These are phyloP conservation scores for Fusarium palustre DNA, from an alignment of 2,329 filamentous ascomycete species.

Conservation along the genomic window DNA sequence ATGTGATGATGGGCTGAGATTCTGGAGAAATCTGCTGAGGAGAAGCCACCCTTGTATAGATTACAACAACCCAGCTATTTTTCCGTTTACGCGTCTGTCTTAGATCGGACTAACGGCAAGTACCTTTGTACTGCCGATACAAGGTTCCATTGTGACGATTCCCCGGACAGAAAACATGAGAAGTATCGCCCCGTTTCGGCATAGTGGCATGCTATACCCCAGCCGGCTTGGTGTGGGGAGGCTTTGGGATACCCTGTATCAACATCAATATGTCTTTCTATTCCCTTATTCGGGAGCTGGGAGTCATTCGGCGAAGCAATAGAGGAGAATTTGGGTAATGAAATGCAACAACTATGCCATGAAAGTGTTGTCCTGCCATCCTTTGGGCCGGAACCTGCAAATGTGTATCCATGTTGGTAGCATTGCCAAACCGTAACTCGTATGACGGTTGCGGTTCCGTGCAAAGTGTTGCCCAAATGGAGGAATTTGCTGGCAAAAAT, in stretches of 20 bases:
- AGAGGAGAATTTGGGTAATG: not conserved
- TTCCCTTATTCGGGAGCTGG: conserved; percentile 29
- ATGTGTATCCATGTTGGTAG: not conserved
- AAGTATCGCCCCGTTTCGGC: conserved; percentile 18
- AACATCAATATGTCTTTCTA: not conserved
- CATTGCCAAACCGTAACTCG: not conserved
- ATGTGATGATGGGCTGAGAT: not conserved
- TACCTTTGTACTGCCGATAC: not conserved
- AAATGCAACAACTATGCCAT: not conserved
- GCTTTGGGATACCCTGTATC: conserved; percentile 3
- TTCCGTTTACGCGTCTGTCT: not conserved
- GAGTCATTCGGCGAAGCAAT: conserved; percentile 22
- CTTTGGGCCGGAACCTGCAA: not conserved
- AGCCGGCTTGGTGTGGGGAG: conserved; percentile 17
- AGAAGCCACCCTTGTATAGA: conserved; percentile 24
- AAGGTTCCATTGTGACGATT: not conserved
- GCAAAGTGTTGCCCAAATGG: not conserved
- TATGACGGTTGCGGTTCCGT: conserved; percentile 5
- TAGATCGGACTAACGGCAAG: not conserved
- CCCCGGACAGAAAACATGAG: not conserved
- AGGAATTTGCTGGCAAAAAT: not conserved
- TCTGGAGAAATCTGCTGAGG: conserved; percentile 14
- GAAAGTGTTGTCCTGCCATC: not conserved
- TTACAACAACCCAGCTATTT: not conserved
- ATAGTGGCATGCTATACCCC: not conserved